phyloP scores from a whole-genome alignment of 2,329 filamentous ascomycete genomes.

The Neonectria hederae region DNA sequence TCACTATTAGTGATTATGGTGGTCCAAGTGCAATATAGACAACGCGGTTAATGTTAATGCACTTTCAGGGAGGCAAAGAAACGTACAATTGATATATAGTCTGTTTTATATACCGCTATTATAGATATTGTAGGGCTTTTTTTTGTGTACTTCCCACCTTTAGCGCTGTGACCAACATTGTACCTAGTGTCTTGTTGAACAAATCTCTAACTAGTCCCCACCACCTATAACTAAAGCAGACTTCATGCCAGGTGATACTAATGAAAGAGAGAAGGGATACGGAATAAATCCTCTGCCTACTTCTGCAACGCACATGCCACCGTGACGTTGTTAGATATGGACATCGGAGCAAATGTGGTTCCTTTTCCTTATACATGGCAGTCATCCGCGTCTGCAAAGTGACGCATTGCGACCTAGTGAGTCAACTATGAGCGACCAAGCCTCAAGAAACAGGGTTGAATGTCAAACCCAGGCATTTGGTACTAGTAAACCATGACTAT shows the following conservation, averaged over 20 bases:
- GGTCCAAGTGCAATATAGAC: too few relatives aligned
- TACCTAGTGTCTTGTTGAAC: too few relatives aligned
- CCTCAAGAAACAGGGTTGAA: neutral
- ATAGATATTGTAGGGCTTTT: too few relatives aligned
- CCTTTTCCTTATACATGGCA: neutral
- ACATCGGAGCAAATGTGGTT: neutral
- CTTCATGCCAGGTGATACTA: neutral
- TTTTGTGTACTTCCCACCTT: too few relatives aligned
- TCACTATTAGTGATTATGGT: too few relatives aligned
- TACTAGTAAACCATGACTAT: neutral
- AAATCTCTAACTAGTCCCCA: too few relatives aligned
- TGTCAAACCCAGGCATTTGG: neutral
- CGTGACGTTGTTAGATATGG: neutral
- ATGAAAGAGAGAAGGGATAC: neutral
- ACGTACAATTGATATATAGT: too few relatives aligned
- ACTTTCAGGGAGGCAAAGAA: too few relatives aligned
- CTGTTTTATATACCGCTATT: too few relatives aligned
- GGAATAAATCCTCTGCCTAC: neutral
- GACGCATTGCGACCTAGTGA: neutral
- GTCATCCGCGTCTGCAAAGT: neutral
- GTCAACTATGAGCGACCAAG: neutral
- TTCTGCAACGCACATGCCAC: neutral
- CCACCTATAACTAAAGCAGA: neutral
- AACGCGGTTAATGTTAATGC: too few relatives aligned
- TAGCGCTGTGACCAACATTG: too few relatives aligned